phyloP scores from a whole-genome alignment of 306 rosid genomes.

The Glycine latifolia region DNA sequence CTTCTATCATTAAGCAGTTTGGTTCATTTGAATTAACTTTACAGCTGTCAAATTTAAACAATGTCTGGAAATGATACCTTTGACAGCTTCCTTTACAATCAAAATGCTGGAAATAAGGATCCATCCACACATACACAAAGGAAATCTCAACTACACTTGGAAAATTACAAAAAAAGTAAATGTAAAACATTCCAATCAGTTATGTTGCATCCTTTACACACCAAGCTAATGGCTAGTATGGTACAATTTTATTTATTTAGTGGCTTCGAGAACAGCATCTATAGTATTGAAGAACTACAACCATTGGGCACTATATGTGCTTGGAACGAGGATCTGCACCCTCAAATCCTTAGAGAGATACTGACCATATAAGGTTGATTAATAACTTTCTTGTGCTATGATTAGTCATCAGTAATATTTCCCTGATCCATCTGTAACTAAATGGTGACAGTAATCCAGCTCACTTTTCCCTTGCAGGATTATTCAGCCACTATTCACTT shows the following conservation, averaged over 20 bases:
- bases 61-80: neutral
- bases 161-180: conserved; percentile 32
- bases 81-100: neutral
- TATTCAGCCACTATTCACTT: neutral
- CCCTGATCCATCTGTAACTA: neutral
- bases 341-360: conserved; percentile 3
- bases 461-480: conserved; percentile 22
- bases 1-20: neutral
- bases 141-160: neutral
- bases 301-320: neutral
- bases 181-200: neutral
- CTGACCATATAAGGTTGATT: neutral
- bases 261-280: neutral
- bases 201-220: conserved; percentile 8
- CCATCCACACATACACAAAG: neutral
- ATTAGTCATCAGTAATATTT: conserved; percentile 4
- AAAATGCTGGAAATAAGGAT: neutral
- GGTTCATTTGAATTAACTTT: conserved; percentile 2
- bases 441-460: conserved; percentile 3
- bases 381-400: neutral
- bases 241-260: conserved; percentile 6
- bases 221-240: conserved; percentile 16
- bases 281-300: neutral
- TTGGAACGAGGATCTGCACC: neutral
- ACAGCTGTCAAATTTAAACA: neutral